Evolutionary conservation across 495 filamentous ascomycete genomes (phyloP), one percentile per base, ranked within the genome.

Genomic region (Penicillium simplicissimum): DNA sequence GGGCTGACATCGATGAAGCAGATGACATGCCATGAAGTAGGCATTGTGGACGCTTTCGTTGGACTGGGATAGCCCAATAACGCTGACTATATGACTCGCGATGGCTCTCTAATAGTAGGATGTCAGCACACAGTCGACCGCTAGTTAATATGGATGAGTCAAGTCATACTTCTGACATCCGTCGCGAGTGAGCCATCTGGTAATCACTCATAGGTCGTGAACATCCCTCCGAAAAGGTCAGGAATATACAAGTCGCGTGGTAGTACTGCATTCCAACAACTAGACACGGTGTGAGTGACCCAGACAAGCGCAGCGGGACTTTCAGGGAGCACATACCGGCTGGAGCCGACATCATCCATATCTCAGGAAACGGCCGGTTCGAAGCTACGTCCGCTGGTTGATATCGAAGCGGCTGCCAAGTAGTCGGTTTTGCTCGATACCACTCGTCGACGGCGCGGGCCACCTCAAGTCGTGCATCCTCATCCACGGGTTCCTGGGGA

Each of bases 201-300:
- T 67, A 76, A 58, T 75, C 71, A 15, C 57, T 70, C 31, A 67
- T 57, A 0, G 52, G 31, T 14, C 58, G 63, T 48, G 70, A 68
- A 15, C 66, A 60, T 3, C 64, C 58, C 47, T 75, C 67, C 0
- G 72, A 72, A 10, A 70, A 58, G 0, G 71, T 70, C n/a, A 78
- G 62, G 19, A 78, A 67, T 10, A 76, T 75, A 33, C 69, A 67
- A 23, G 71, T 62, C 0, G 75, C 59, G 31, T 76, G 68, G 28
- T 76, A 76, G 54, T 78, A 78, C 38, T 78, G 74, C 62, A 78
- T 63, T 10, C 75, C 74, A 17, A 78, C 71, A 23, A 74, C 75
- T 78, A 45, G 9, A 36, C 6, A n/a, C 10, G 35, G 17, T 45
- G 19, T 58, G 4, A 45, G 31, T 15, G 21, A 14, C 19, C 42